A percentile compares a stretch with the other conserved stretches of the same genome.
Conservation (phyloP, 2,329 filamentous ascomycete genomes). For the Didymella segeticola region DNA sequence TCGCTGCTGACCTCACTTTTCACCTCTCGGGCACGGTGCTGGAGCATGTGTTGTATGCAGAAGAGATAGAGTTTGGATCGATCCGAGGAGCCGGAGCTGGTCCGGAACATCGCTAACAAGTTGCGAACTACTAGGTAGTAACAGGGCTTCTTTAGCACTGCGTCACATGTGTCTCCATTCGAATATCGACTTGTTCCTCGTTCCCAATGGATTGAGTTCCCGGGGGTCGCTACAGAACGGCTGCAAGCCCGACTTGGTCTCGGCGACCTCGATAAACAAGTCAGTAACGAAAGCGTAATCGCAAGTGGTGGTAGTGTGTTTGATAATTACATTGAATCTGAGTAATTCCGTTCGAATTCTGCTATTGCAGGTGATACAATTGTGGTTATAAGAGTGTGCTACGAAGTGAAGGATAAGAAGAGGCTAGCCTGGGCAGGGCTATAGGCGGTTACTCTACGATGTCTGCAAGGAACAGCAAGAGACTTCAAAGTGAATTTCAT, state of each 20-base stretch:
- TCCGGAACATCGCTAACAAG: background rate
- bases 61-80: background rate
- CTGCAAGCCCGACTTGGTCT: background rate
- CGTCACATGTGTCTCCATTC: background rate
- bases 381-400: constrained; percentile 10
- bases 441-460: too few species aligned
- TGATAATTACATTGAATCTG: too few species aligned
- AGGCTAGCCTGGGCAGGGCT: background rate
- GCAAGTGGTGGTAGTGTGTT: too few species aligned
- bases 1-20: background rate
- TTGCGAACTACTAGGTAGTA: background rate
- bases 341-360: too few species aligned
- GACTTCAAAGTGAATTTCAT: too few species aligned
- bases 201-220: background rate
- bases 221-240: background rate
- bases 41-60: too few species aligned
- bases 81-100: background rate
- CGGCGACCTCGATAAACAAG: background rate
- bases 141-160: background rate
- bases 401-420: constrained; percentile 7
- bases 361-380: too few species aligned
- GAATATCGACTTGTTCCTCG: background rate
- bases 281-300: too few species aligned
- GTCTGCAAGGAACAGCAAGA: too few species aligned
- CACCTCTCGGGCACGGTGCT: background rate